These are phyloP conservation scores for Effrenium voratum DNA, from an alignment of 73 alveolate genomes.

Conservation along the genomic window DNA sequence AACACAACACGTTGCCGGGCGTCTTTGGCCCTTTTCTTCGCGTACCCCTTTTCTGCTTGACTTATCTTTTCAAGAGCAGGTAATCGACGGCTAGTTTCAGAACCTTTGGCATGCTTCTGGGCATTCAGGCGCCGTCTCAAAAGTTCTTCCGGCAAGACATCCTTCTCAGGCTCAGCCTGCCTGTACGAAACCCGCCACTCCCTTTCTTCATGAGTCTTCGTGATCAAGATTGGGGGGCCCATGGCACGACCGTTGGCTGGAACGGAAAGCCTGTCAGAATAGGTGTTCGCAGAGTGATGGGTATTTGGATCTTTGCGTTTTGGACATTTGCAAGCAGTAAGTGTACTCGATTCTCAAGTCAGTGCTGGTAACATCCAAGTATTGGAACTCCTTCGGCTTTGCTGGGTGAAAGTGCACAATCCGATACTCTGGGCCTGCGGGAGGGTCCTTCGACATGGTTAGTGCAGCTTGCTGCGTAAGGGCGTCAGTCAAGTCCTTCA, in stretches of 20 bases:
- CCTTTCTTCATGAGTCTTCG: background rate
- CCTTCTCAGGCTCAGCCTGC: slow-evolving; percentile 7
- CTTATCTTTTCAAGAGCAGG: background rate
- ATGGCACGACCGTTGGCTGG: background rate
- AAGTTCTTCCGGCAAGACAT: background rate
- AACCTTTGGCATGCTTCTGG: background rate
- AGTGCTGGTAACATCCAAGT: background rate
- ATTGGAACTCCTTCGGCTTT: background rate
- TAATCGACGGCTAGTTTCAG: background rate
- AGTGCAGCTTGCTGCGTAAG: background rate
- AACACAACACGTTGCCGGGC: background rate
- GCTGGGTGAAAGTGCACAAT: slow-evolving; percentile 24
- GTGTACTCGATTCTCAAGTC: slow-evolving; percentile 10
- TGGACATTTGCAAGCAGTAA: background rate
- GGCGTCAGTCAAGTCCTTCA: background rate
- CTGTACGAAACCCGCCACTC: slow-evolving; percentile 36
- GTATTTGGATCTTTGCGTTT: too few species aligned
- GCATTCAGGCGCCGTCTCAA: background rate
- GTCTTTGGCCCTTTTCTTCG: background rate
- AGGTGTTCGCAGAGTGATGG: background rate
- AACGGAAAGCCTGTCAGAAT: background rate
- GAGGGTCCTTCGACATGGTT: slow-evolving; percentile 24
- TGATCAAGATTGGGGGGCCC: background rate
- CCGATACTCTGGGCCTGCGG: slow-evolving; percentile 14
- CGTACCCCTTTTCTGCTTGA: background rate